Percentiles rank a stretch among this genome's conserved stretches.
These are phyloP conservation scores for Stachybotrys echinatus DNA, from an alignment of 2,329 filamentous ascomycete species.

Conservation along the genomic window DNA sequence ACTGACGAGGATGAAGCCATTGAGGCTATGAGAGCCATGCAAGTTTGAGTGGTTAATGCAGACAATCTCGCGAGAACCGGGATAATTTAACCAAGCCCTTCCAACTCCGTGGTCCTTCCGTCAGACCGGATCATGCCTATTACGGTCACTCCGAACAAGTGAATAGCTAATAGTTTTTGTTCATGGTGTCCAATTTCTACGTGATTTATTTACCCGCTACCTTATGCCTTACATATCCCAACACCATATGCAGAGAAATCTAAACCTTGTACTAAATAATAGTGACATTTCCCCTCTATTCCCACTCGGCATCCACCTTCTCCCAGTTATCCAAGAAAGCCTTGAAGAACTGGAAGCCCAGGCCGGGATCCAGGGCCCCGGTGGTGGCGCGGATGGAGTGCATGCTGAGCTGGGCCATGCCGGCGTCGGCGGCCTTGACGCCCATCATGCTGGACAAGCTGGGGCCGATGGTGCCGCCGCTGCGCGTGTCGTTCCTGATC, in stretches of 20 bases:
- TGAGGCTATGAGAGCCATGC: too few species aligned
- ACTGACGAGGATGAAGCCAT: constrained; percentile 15
- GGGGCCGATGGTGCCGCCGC: constrained; percentile 91
- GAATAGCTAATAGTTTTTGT: too few species aligned
- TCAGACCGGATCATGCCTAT: too few species aligned
- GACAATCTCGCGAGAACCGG: background rate
- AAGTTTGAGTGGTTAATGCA: too few species aligned
- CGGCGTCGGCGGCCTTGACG: constrained; percentile 78
- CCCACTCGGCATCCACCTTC: constrained; percentile 77
- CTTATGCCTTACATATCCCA: background rate
- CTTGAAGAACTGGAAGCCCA: constrained; percentile 84
- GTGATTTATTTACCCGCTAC: background rate
- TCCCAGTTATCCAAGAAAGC: constrained; percentile 86
- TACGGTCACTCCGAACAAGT: too few species aligned
- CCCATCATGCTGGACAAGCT: constrained; percentile 79
- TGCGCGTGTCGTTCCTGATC: constrained; percentile 86
- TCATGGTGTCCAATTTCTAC: too few species aligned
- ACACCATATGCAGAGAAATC: background rate
- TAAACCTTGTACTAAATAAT: background rate
- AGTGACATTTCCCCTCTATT: constrained; percentile 9
- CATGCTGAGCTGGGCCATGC: constrained; percentile 90
- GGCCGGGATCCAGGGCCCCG: constrained; percentile 76
- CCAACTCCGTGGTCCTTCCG: too few species aligned
- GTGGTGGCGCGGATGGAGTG: constrained; percentile 88
- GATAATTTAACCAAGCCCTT: background rate